Conservation (phyloP, 768 basidiomycete genomes). For the Leucosporidium yakuticum region DNA sequence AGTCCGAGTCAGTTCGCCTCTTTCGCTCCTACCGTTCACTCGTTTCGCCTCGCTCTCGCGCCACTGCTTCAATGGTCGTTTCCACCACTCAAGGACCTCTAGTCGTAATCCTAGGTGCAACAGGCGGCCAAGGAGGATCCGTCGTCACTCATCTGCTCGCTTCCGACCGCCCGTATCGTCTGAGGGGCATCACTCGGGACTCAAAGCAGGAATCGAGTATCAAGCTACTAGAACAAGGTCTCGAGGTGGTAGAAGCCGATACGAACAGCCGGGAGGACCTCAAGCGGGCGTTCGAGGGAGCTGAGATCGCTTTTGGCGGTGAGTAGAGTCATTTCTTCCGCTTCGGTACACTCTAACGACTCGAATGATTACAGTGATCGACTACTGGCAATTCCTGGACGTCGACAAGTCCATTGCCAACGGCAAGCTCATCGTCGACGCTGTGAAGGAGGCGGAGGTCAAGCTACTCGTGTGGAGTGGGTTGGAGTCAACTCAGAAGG, state of each 20-base stretch:
- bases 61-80: too few relatives aligned
- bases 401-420: constrained; percentile 18
- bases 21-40: too few relatives aligned
- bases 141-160: constrained; percentile 31
- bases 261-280: background rate
- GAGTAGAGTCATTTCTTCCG: background rate
- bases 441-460: constrained; percentile 24
- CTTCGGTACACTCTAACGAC: background rate
- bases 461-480: constrained; percentile 28
- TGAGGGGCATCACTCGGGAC: constrained; percentile 38
- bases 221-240: constrained; percentile 18
- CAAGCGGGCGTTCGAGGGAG: constrained; percentile 16
- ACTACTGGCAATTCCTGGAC: constrained; percentile 29
- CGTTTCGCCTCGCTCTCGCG: too few relatives aligned
- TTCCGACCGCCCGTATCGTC: constrained; percentile 32
- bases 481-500: background rate
- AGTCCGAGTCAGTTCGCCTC: too few relatives aligned
- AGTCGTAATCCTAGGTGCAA: constrained; percentile 35
- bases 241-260: constrained; percentile 15
- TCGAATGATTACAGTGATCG: constrained; percentile 14
- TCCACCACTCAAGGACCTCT: background rate
- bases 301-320: constrained; percentile 16
- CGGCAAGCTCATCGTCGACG: constrained; percentile 33
- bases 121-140: constrained; percentile 37
- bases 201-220: constrained; percentile 14